Base-by-base conservation (phyloP, 306 rosid genomes). In the Styphnolobium japonicum region DNA sequence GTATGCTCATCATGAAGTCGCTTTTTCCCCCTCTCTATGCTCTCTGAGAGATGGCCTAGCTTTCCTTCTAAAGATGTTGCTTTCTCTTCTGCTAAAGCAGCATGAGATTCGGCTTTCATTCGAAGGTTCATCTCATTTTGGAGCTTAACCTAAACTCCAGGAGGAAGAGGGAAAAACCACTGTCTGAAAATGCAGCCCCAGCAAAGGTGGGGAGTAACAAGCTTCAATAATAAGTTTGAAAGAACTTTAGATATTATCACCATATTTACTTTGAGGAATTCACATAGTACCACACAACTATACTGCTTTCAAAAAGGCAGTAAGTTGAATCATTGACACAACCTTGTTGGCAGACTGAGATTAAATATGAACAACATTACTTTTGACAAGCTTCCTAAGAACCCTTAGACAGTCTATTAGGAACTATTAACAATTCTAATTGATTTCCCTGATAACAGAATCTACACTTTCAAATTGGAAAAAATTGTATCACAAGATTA, bases 21-120 rank as follows among this genome's bases (percentile, higher is more conserved):
- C 18, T 75, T 85, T 64, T 84, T 95, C 58, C 87, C 97, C 83
- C 89, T 87, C 80, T 87, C 97, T 37, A 43, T 81, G 62, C 85
- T 87, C 70, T 91, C 92, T 65, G 89, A 88, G 76, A 92, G 89
- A 75, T 66, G 88, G 77, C 82, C 80, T 15, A 88, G 84, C 82
- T 90, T 88, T 71, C 85, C 69, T 79, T 95, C 90, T 43, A 95
- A 78, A 71, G 77, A 65, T 49, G 77, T 80, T 55, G 85, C 88
- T 81, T 90, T 93, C 80, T 88, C 93, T 82, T 91, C 90, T 7
- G 93, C 88, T 12, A 83, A 90, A 82, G 97, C 86, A 6, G 86
- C 87, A 42, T 66, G 48, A 79, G 89, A 82, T 89, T 92, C 98
- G 0, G 97, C 97, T 83, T 91, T 88, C 64, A 78, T 22, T 76